phyloP scores from a whole-genome alignment of 805 yeast genomes.

The Grigorovia yakushimaensis region DNA sequence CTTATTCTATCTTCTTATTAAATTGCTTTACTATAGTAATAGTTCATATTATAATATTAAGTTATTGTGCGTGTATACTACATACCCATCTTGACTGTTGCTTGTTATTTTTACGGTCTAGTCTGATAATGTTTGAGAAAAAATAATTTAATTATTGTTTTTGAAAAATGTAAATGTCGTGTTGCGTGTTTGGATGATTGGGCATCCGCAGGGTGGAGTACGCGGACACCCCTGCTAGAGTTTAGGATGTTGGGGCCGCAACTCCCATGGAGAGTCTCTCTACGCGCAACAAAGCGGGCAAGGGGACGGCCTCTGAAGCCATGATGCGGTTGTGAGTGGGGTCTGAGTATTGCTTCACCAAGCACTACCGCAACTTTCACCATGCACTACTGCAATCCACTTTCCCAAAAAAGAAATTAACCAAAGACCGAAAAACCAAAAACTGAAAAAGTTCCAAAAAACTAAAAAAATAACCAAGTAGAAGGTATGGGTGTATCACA shows the following conservation, averaged over 20 bases:
- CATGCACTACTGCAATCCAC: too few species aligned
- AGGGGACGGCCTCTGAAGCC: too few species aligned
- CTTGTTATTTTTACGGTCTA: conserved; percentile 5
- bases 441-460: background rate
- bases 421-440: too few species aligned
- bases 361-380: too few species aligned
- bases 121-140: background rate
- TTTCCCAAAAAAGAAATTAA: too few species aligned
- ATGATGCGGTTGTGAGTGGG: too few species aligned
- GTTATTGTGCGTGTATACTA: background rate
- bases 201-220: background rate
- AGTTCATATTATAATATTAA: background rate
- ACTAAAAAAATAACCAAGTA: background rate
- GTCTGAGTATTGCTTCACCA: too few species aligned
- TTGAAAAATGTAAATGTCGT: background rate
- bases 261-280: too few species aligned
- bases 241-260: too few species aligned
- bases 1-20: too few species aligned
- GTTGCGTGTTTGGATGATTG: background rate
- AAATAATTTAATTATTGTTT: background rate
- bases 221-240: background rate
- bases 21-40: background rate
- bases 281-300: too few species aligned
- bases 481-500: background rate
- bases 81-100: conserved; percentile 14